Evolutionary conservation across 2,329 filamentous ascomycete species (phyloP), one percentile per base, ranked within the genome.

Genomic region (Monosporascus ibericus): DNA sequence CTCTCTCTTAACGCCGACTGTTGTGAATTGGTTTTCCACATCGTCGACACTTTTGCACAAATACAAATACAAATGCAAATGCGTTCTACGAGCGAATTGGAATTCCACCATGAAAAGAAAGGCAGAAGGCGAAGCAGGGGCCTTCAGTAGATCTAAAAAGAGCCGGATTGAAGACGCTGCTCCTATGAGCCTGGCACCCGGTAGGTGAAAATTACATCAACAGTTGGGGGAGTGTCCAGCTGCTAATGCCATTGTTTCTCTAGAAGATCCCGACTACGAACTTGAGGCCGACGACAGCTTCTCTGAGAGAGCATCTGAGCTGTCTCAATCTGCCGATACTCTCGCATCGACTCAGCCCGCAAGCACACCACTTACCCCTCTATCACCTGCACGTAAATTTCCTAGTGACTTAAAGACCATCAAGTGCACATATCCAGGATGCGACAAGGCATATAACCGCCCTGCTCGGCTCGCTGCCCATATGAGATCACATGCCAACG

Each of bases 391-490:
- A 14, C 68, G 72, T 53, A 81, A 78, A 53, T 84, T 82, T 55
- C 86, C 85, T 3, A 88, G 85, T 42, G 88, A 82, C 65, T 77
- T 84, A 53, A 95, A 95, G 74, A 91, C 83, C 5, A 85, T 91
- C 58, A 74, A 76, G 51, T 96, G 92, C 71, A 84, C 86, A 1
- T 86, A 83, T 67, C 80, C 85, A 11, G 81, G 78, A 57, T 97
- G 92, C 66, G 72, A 75, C 53, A 95, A 95, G 72, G 84, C 86
- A 6, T 97, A 94, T 75, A 95, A 95, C 68, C 85, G 92, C 3
- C 91, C 90, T 1, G 87, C 87, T 36, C 84, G 90, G 27, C 78
- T 96, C 4, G 78, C 86, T 54, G 85, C 89, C 53, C 92, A 97
- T 64, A 72, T 92, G 24, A 81, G 90, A 57, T 91, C 88, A 1